These are phyloP conservation scores for Urochloa ruziziensis DNA, from an alignment of 176 grass and related monocot genomes.

Conservation along the genomic window DNA sequence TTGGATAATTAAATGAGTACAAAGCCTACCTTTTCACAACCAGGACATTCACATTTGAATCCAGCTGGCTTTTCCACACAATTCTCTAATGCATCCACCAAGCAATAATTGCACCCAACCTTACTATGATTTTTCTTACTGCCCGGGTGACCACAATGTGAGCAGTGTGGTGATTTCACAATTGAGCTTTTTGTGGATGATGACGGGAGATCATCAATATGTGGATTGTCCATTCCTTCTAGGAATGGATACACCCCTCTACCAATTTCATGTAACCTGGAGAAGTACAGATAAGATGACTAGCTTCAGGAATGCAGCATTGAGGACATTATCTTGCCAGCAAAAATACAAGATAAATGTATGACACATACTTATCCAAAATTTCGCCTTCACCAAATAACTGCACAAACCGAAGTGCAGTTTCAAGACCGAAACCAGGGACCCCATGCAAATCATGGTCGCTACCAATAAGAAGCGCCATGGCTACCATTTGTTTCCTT, in stretches of 20 bases:
- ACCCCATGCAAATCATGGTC: conserved; percentile 83
- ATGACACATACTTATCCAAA: conserved; percentile 64
- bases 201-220: conserved; percentile 51
- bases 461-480: conserved; percentile 83
- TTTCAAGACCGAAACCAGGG: conserved; percentile 81
- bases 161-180: conserved; percentile 62
- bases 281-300: conserved; percentile 13
- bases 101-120: conserved; percentile 72
- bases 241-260: conserved; percentile 49
- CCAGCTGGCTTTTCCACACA: conserved; percentile 70
- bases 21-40: conserved; percentile 66
- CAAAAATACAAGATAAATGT: conserved; percentile 1
- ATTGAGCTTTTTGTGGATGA: conserved; percentile 34
- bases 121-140: conserved; percentile 79
- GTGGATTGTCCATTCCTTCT: conserved; percentile 35
- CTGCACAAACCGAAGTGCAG: conserved; percentile 67
- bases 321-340: not conserved
- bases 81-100: conserved; percentile 49
- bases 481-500: conserved; percentile 95
- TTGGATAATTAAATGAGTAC: not conserved
- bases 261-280: conserved; percentile 75
- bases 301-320: conserved; percentile 6
- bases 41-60: conserved; percentile 74
- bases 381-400: conserved; percentile 67
- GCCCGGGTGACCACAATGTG: conserved; percentile 85